A percentile compares a stretch with the other conserved stretches of the same genome.
phyloP scores from a whole-genome alignment of 129 eudicot genomes.

The Mikania micrantha region DNA sequence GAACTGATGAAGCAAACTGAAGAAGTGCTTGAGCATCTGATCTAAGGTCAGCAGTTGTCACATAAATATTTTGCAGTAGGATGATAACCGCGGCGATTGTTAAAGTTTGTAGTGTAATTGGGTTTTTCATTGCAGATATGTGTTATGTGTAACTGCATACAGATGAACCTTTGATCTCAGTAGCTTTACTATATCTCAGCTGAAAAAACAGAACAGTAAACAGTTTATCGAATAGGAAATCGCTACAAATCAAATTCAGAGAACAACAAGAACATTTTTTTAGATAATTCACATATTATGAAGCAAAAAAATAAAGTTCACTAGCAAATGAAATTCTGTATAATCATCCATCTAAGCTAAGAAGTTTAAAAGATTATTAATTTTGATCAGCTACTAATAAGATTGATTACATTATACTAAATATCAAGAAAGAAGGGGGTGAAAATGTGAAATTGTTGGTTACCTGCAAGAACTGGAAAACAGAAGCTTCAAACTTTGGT shows the following conservation, averaged over 20 bases:
- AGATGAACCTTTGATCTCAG: slow-evolving; percentile 8
- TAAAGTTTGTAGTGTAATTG: slow-evolving; percentile 12
- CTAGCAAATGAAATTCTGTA: not conserved
- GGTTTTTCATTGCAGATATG: slow-evolving; percentile 9
- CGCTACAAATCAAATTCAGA: not conserved
- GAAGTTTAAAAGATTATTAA: not conserved
- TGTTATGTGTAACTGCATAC: slow-evolving; percentile 10
- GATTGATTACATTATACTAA: not conserved
- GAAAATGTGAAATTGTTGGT: not conserved
- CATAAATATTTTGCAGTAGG: slow-evolving; percentile 24
- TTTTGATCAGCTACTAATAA: not conserved
- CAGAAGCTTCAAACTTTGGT: slow-evolving; percentile 24
- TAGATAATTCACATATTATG: not conserved
- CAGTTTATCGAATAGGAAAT: not conserved
- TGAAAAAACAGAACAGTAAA: not conserved
- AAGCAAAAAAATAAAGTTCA: slow-evolving; percentile 4
- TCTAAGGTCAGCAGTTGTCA: slow-evolving; percentile 42
- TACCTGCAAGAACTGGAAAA: slow-evolving; percentile 23
- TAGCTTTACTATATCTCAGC: slow-evolving; percentile 18
- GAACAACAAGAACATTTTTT: not conserved
- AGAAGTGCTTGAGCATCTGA: slow-evolving; percentile 67
- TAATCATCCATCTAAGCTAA: not conserved
- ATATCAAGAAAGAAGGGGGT: not conserved
- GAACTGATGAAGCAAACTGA: slow-evolving; percentile 60
- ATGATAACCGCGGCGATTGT: slow-evolving; percentile 20